Base-by-base conservation (phyloP, 768 basidiomycete species). In the Porpolomopsis calyptriformis region DNA sequence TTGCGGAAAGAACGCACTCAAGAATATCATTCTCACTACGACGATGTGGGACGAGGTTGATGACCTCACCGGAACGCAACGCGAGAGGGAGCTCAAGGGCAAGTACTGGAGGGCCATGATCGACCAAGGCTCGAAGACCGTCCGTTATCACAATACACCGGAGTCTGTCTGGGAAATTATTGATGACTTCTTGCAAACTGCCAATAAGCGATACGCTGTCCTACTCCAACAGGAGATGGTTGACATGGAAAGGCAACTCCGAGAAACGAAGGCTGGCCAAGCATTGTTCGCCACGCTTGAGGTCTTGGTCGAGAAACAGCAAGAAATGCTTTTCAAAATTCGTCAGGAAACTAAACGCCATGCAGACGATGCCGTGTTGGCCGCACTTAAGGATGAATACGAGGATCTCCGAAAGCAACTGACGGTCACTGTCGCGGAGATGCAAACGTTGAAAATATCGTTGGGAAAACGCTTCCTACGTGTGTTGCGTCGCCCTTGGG, bases 1-100 rank as follows among this genome's bases (percentile, higher is more conserved):
- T 11, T 58, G 55, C 40, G 53, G 57, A 4, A 46, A 47, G 18
- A 46, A 41, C 19, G 47, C 45, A 4, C n/a, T 49, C 4, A 36
- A 41, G 24, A 48, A 49, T 25, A 46, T 52, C 38, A 33, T 49
- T 18, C 36, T 52, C 12, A 40, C 45, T 14, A 52, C 51, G 1
- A 52, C 51, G 12, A 52, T 45, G 47, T 52, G 51, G 51, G 44
- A 46, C n/a, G 38, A 52, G 18, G 51, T 52, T n/a, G 23, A 46
- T 10, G 23, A 11, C 2, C 29, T 45, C 10, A 29, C 7, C 2
- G 50, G 50, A n/a, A 7, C 16, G n/a, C 37, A 40, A 34, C 51
- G 51, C 23, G 51, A 52, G 39, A 36, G 31, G 11, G 47, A 48
- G 12, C 39, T 52, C 4, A 23, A 26, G 11, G 43, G 16, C 10